Base-by-base conservation (phyloP, 257 asterid genomes). In the Penstemon barbatus region DNA sequence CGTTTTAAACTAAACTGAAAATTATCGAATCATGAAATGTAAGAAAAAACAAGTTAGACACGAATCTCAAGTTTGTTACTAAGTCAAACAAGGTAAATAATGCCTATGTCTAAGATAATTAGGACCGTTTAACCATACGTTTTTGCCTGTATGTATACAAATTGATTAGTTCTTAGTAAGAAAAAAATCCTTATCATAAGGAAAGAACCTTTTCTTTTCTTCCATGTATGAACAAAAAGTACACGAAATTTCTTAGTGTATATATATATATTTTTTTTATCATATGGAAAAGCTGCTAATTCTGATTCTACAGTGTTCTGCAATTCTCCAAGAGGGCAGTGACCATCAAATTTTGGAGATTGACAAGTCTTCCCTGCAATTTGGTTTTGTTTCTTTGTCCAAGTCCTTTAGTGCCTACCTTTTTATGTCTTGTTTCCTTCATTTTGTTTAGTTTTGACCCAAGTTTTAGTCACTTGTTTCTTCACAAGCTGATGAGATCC, bases 361-460 rank as follows among this genome's bases (percentile, higher is more conserved):
- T 46, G 42, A 7, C 6, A 10, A 65, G 40, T 61, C 41, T 67
- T 15, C 25, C 33, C 39, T 66, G 61, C 63, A 52, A 48, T 18
- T 51, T 37, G 33, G 57, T 51, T 49, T 78, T 78, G 82, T 78
- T 79, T 74, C 72, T 69, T 81, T 79, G 77, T 78, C 78, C n/a
- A 63, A 73, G 78, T 37, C 82, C 25, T 69, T 68, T 75, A 72
- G 75, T 77, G 81, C 57, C 77, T 71, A 77, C 72, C 72, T 12
- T 42, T 74, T 65, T 81, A 70, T 77, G 83, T 58, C n/a, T 77
- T 80, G 87, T 80, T 75, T 61, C 33, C 71, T 46, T 79, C 51
- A 58, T 66, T 78, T 75, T 80, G 85, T 74, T 65, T 57, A 74
- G 55, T 67, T 75, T 74, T 72, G 37, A 63, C 68, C 43, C 46